Percentiles rank a stretch among this genome's conserved stretches.
Conservation (phyloP, 768 basidiomycete genomes). For the Lentinula detonsa region DNA sequence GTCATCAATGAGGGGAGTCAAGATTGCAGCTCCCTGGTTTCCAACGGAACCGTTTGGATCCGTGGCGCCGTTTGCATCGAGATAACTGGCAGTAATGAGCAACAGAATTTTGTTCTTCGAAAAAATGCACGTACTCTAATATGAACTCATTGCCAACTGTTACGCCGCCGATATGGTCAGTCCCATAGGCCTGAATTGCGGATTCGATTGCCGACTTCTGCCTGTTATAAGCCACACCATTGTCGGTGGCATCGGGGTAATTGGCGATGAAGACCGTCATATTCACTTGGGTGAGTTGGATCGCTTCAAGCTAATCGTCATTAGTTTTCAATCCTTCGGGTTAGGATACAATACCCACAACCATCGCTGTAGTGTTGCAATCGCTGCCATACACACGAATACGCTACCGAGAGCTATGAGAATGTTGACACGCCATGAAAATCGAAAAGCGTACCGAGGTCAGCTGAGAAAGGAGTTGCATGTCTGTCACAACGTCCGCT, state of each 20-base stretch:
- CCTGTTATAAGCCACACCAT: conserved; percentile 59
- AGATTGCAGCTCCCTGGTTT: conserved; percentile 52
- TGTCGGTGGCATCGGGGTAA: conserved; percentile 53
- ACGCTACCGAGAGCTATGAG: conserved; percentile 20
- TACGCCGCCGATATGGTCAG: conserved; percentile 67
- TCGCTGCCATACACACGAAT: conserved; percentile 84
- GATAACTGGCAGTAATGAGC: conserved; percentile 36
- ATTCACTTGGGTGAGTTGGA: conserved; percentile 83
- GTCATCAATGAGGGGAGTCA: conserved; percentile 63
- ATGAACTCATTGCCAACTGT: conserved; percentile 94
- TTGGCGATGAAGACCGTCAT: conserved; percentile 79
- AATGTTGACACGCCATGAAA: not conserved
- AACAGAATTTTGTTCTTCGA: not conserved
- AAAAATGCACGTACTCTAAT: conserved; percentile 47
- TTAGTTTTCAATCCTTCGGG: not conserved
- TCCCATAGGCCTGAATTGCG: conserved; percentile 74
- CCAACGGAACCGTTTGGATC: conserved; percentile 56
- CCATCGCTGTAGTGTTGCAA: conserved; percentile 76
- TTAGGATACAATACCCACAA: conserved; percentile 34
- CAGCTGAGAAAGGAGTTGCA: conserved; percentile 76
- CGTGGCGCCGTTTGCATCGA: conserved; percentile 41
- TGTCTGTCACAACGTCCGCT: conserved; percentile 3
- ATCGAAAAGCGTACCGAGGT: conserved; percentile 39
- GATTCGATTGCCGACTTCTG: conserved; percentile 61
- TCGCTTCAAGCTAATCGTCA: conserved; percentile 67